Evolutionary conservation across 805 yeast species (phyloP), one percentile per base, ranked within the genome.

Genomic region (Ascoidea asiatica): DNA sequence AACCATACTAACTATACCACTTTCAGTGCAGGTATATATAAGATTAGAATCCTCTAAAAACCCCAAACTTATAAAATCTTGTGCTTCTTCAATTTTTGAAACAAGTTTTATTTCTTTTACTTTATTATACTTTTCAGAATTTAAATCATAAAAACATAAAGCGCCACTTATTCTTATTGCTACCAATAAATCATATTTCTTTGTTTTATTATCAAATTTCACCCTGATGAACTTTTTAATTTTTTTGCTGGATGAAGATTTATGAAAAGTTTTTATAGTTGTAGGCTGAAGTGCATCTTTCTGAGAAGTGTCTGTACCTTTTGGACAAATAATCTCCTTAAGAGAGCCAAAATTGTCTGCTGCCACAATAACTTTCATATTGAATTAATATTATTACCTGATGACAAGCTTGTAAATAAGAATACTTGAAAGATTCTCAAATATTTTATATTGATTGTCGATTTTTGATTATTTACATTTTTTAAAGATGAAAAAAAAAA

Each of bases 261-360:
- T 29, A 41, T 69, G 61, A 43, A 67, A 66, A 20, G 70, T 63
- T 40, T 63, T 67, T 11, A 80, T 66, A 19, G 73, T 62, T 43
- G 66, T 69, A 0, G 95, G 94, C 55, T 80, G 84, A 11, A 65
- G 60, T 0, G 81, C 81, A 33, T 73, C 72, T 54, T 80, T 77
- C 38, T 69, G 66, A 5, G 95, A 82, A 3, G 95, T 87, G 54
- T 89, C 94, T 0, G 90, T 80, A 0, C 89, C 90, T 43, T 70
- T 64, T 18, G 64, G 57, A 52, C 87, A 86, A 4, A 69, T 55
- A 6, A 85, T 64, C 55, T 79, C 87, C 35, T 29, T 29, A 29
- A 29, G 35, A 29, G 35, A 56, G 5, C 79, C 79, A 1, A 72
- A 65, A 50, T 75, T 79, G 48, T 69, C 75, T 5, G 75, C 65